Evolutionary conservation across 225 moss, liverwort and hornwort species (phyloP), one percentile per base, ranked within the genome.

Genomic region (Rhytidiadelphus loreus): DNA sequence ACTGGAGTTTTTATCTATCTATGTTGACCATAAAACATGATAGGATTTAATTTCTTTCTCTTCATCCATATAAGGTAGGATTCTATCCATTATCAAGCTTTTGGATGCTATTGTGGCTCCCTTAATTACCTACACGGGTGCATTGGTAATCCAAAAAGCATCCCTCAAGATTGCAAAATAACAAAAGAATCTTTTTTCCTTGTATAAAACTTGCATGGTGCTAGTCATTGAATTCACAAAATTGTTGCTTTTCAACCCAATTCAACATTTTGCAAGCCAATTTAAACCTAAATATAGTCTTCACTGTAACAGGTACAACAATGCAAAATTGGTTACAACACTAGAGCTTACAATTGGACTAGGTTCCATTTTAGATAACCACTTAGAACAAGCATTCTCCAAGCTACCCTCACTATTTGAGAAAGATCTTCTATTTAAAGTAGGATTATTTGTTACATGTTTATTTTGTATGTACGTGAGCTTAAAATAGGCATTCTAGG

Each of bases 151-250:
- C 22, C 24, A 69, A 24, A 24, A 41, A 41, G 24, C 70, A 41
- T 68, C 26, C 9, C 1, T 71, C 2, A 8, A 43, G 15, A 26
- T 43, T 41, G 8, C 43, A 1, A 71, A 43, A 15, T 9, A 71
- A 44, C 10, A 9, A 72, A 71, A 72, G 72, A 18, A 73, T 46
- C 6, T 46, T 46, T 46, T 72, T 29, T 2, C 9, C 2, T 9
- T 29, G 4, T 29, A 6, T 18, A 18, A 2, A 70, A 25, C 1
- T 1, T 6, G 3, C 10, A 44, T 44, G 3, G 16, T 44, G 2
- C 6, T 72, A 44, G 28, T 72, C 29, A 72, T 72, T 16, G 17
- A 28, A 44, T 43, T 16, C 16, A 26, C 5, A 72, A 72, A 29
- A 17, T 44, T 72, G 4, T 44, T 17, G 10, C 13, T 44, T 44